A percentile compares a stretch with the other conserved stretches of the same genome.
Evolutionary conservation across 2,329 filamentous ascomycete genomes (phyloP).

Genomic region (Blastomyces silverae): DNA sequence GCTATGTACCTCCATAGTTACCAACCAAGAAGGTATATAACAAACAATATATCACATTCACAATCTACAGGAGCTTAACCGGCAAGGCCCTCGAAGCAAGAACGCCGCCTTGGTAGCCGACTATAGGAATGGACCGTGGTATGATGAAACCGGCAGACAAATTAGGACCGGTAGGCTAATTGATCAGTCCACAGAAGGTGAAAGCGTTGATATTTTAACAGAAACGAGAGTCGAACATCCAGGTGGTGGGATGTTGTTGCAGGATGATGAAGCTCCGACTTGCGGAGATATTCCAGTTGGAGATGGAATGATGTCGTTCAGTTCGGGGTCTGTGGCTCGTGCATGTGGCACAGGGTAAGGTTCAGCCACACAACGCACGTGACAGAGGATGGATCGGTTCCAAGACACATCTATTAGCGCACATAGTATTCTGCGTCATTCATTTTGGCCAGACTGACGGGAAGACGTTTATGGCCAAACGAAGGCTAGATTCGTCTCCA

Average conservation of each 20-base stretch:
- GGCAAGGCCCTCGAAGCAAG: neutral
- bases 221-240: neutral
- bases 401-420: no score
- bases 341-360: neutral
- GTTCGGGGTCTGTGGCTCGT: conserved; percentile 1
- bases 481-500: no score
- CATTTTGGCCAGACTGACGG: neutral
- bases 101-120: neutral
- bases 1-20: conserved; percentile 12
- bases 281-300: no score
- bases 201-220: neutral
- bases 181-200: neutral
- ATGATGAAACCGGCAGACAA: neutral
- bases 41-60: neutral
- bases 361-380: no score
- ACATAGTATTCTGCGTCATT: no score
- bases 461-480: neutral
- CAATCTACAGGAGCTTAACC: no score
- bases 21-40: neutral
- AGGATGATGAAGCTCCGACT: neutral
- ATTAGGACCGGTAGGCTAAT: neutral
- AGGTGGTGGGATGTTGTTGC: neutral
- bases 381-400: no score
- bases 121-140: neutral
- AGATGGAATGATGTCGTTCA: conserved; percentile 5